Base-by-base conservation (phyloP, 352 stramenopile species). In the Globisporangium spiculum region DNA sequence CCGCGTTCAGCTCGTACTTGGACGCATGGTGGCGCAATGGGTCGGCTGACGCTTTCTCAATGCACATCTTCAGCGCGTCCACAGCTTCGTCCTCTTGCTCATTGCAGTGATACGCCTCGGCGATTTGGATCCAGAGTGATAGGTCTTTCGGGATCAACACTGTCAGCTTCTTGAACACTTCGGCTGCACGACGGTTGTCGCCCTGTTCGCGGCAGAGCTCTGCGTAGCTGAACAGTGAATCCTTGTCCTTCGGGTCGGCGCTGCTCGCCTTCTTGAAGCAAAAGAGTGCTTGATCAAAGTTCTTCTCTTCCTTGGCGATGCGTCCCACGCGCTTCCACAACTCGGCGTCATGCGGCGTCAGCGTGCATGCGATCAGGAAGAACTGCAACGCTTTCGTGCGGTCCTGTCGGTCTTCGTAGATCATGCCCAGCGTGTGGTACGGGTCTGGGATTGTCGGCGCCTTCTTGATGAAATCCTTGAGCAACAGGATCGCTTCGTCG, bases 401-500 rank as follows among this genome's bases (percentile, higher is more conserved):
- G 57, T 96, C 85, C 60, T 93, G 77, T 30, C 86, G 79, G 58
- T 96, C 86, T 75, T 96, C 86, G 68, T 96, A 94, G 61, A 96
- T 94, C 83, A 96, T 91, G 12, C 86, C 86, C 6, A 96, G 70
- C 8, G 88, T 96, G 56, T 96, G 86, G 57, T 96, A 96, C 54
- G 88, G 88, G 61, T 96, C 88, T 1, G 88, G 88, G 57, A 96
- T 93, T 1, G 86, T 96, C 69, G 88, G 88, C 16, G 88, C 88
- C 68, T 94, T 94, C 74, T 96, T 96, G 66, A 96, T 93, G 61
- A 96, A 96, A 60, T 96, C 88, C 65, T 96, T 96, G 1, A 96
- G 74, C 69, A 94, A 41, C 24, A 77, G 46, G 63, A 96, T 93
- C 3, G 88, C 88, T 36, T 93, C 80, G 38, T 93, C 85, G 60